Evolutionary conservation across 176 grass and related monocot genomes (phyloP), one percentile per base, ranked within the genome.

Genomic region (Puya raimondii): DNA sequence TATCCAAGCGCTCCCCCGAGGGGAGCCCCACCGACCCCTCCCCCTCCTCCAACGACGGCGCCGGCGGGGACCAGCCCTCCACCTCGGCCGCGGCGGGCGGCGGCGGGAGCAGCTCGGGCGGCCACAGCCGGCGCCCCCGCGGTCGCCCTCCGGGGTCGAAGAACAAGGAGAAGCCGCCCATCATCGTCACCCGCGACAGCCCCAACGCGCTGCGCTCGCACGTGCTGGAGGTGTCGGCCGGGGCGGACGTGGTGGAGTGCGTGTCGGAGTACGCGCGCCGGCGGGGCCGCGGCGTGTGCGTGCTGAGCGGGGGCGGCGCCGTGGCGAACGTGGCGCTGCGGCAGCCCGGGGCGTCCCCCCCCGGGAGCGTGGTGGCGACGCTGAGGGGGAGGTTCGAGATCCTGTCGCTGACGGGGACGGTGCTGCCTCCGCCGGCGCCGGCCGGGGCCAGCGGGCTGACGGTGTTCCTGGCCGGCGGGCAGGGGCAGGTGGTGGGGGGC

Each of bases 201-300:
- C 93, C 93, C 52, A 97, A 97, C 80, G 86, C 93, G 15, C 84
- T 97, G 66, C 93, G 88, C 79, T 97, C 93, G 13, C 93, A 97
- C 65, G 86, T 97, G 8, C 85, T 97, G 51, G 93, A 97, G 74
- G 79, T 97, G 7, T 74, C 89, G 9, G 81, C 66, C 20, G 93
- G 93, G 12, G 76, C 86, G 6, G 93, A 97, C 64, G 78, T 97
- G 54, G 80, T 97, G n/a, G 93, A 92, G 59, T 97, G 89, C 80
- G 80, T 97, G 20, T 71, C 84, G 11, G 93, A 97, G 73, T 97
- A 97, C 79, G 84, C 89, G 9, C 81, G 93, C 54, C 89, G 86
- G 20, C 84, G 86, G 0, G 93, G 93, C 10, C 89, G 89, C 1
- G 93, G 93, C 12, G 93, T 97, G 0, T 97, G 89, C 73, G 93